phyloP scores from a whole-genome alignment of 805 yeast species.

The Komagataella mondaviorum region DNA sequence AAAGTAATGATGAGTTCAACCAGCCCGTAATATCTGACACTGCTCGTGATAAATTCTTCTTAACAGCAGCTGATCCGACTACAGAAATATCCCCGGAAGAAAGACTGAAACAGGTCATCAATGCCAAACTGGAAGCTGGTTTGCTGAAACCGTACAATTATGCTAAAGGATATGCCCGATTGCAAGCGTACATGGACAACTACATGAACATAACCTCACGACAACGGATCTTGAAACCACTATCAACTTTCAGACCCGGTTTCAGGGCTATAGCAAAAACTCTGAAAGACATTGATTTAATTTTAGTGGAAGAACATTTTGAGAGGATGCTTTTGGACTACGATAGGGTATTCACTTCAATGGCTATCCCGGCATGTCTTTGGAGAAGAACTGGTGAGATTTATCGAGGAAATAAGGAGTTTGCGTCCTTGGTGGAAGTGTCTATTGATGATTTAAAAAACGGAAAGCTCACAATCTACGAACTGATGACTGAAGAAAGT shows the following conservation, averaged over 20 bases:
- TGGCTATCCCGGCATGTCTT: conserved; percentile 96
- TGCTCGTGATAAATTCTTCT: conserved; percentile 83
- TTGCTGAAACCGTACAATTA: conserved; percentile 84
- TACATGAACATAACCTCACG: conserved; percentile 78
- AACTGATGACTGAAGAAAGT: conserved; percentile 88
- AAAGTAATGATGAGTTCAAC: not conserved
- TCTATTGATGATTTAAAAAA: conserved; percentile 83
- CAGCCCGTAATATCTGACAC: conserved; percentile 42
- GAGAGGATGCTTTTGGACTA: conserved; percentile 89
- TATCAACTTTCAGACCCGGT: conserved; percentile 80
- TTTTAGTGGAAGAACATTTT: conserved; percentile 84
- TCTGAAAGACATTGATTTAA: conserved; percentile 80
- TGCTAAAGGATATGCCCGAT: conserved; percentile 83
- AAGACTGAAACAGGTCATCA: conserved; percentile 81
- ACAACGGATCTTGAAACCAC: conserved; percentile 75
- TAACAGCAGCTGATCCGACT: conserved; percentile 95
- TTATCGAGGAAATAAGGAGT: conserved; percentile 88
- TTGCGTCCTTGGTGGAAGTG: conserved; percentile 86
- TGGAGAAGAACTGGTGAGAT: conserved; percentile 98
- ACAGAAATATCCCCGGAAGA: conserved; percentile 92
- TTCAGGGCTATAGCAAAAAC: conserved; percentile 87
- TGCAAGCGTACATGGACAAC: conserved; percentile 85
- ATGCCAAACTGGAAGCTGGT: conserved; percentile 91
- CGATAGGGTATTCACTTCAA: conserved; percentile 88
- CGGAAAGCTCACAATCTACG: conserved; percentile 86